Evolutionary conservation across 371 early-diverging fungal genomes (phyloP).

Genomic region (Mucor velutinosus): DNA sequence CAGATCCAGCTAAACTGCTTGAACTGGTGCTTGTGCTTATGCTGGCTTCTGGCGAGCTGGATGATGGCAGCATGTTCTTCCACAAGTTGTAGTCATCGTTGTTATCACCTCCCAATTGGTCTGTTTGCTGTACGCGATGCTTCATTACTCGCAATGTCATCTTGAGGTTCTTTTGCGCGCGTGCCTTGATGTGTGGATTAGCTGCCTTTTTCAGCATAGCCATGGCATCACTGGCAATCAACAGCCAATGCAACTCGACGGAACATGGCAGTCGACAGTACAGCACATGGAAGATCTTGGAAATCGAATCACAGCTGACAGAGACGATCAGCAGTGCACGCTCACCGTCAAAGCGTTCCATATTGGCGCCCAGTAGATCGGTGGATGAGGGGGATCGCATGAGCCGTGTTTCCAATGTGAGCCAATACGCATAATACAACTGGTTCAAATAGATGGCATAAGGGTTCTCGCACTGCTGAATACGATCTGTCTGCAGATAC

Average conservation of each 20-base stretch:
- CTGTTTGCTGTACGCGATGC: conserved; percentile 7
- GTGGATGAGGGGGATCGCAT: conserved; percentile 35
- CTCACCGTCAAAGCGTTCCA: conserved; percentile 36
- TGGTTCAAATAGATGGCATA: conserved; percentile 39
- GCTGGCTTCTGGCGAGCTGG: neutral
- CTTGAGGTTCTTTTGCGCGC: conserved; percentile 30
- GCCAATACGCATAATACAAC: conserved; percentile 37
- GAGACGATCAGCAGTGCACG: conserved; percentile 45
- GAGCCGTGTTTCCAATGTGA: conserved; percentile 33
- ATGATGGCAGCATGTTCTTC: conserved; percentile 11
- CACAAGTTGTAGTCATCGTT: conserved; percentile 6
- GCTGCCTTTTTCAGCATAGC: conserved; percentile 24
- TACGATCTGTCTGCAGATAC: conserved; percentile 35
- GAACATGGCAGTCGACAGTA: conserved; percentile 32
- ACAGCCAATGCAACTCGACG: conserved; percentile 42
- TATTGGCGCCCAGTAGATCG: conserved; percentile 25
- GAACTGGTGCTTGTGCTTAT: conserved; percentile 21
- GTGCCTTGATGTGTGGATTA: conserved; percentile 30
- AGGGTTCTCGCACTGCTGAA: conserved; percentile 30
- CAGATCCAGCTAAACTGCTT: conserved; percentile 20
- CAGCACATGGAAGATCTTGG: conserved; percentile 35
- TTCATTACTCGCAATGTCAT: conserved; percentile 24
- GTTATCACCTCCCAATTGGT: neutral
- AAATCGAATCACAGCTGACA: conserved; percentile 41
- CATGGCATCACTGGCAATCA: conserved; percentile 39